Base-by-base conservation (phyloP, 805 yeast genomes). In the Saturnispora zaruensis region DNA sequence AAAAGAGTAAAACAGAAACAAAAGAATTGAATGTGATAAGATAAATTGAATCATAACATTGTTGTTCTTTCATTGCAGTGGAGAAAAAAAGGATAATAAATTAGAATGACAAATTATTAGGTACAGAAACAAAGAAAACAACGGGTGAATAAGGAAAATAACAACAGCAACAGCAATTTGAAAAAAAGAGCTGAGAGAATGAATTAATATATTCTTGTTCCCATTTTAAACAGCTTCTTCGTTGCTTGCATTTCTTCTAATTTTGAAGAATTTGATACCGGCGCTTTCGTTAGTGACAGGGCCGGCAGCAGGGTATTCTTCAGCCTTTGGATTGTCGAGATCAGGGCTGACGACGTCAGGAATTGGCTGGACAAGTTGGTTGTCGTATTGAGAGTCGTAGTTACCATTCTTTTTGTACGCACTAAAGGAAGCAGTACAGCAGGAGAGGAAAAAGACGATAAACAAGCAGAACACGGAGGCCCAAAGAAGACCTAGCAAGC, bases 191-290 rank as follows among this genome's bases (percentile, higher is more conserved):
- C 33, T 7, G 25, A 6, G 6, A 20, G 18, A 16, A 16, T 23
- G 7, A 14, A 16, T 28, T 26, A 26, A 20, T 28, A 9, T 6
- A 30, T 14, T 9, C 18, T 5, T 20, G 8, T 37, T 6, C 28
- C 16, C 6, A 38, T 21, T 30, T 38, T 38, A 41, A 20, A 63
- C 41, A 8, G 66, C 63, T 46, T 66, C 68, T 56, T 73, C 77
- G 53, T 70, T 71, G 46, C 68, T 68, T 21, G 30, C n/a, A 50
- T 72, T 73, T 62, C 78, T 81, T 69, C 82, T 81, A 54, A 84
- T 81, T 60, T 81, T 83, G 74, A 84, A 84, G 67, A 84, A 84
- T 67, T 86, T 81, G 60, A 84, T 83, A 44, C 90, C 90, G 2
- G 57, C 47, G 54, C 75, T 71, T 51, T 75, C 77, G 50, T 71